Conservation (phyloP, 1,284 basidiomycete genomes). For the Pseudozyma sp. region DNA sequence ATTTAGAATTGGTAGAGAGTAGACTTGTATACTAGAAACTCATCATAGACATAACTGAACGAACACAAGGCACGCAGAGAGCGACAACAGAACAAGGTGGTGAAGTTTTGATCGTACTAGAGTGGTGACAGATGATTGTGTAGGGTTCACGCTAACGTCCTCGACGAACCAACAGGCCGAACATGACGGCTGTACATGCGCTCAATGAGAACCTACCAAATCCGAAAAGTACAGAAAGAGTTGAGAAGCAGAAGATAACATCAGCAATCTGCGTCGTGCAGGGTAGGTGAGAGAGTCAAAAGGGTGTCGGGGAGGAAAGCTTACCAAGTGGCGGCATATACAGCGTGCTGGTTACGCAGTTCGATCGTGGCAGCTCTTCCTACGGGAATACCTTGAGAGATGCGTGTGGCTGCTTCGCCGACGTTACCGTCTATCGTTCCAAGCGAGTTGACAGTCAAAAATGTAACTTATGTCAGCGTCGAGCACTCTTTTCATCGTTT, state of each 20-base stretch:
- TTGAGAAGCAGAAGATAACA: background rate
- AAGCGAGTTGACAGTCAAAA: slow-evolving; percentile 1
- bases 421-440: slow-evolving; percentile 78
- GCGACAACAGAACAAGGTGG: too few relatives aligned
- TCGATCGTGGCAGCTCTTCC: slow-evolving; percentile 87
- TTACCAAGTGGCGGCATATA: slow-evolving; percentile 95
- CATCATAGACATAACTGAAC: too few relatives aligned
- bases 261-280: too few relatives aligned
- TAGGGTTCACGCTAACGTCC: slow-evolving; percentile 25
- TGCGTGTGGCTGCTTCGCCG: slow-evolving; percentile 76
- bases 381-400: slow-evolving; percentile 83
- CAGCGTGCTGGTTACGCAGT: slow-evolving; percentile 91
- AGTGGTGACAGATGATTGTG: background rate
- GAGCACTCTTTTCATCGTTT: too few relatives aligned
- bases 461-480: background rate
- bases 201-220: slow-evolving; percentile 55
- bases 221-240: background rate
- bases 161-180: slow-evolving; percentile 46
- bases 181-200: slow-evolving; percentile 61
- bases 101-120: too few relatives aligned
- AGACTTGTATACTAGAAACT: background rate
- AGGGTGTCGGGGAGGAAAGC: slow-evolving; percentile 20
- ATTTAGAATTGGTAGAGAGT: background rate
- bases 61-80: too few relatives aligned
- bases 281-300: too few relatives aligned